Percentiles rank a stretch among this genome's conserved stretches.
Conservation (phyloP, 202 grass and related monocot genomes). For the Hordeum pubiflorum region DNA sequence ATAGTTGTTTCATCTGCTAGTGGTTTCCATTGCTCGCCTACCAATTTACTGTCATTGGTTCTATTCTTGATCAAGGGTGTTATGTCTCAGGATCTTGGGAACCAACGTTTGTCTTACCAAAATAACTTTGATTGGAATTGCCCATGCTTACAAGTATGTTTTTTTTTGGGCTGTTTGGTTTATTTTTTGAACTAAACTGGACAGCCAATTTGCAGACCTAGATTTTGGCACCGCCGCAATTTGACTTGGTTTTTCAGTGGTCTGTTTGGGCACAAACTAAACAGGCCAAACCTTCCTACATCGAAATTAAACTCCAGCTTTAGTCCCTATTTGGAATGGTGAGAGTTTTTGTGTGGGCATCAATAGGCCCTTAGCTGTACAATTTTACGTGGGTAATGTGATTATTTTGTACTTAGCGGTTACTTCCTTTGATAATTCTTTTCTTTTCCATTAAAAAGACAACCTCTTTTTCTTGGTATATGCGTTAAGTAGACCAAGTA, state of each 20-base stretch:
- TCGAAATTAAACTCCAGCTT: not conserved
- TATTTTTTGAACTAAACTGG: not conserved
- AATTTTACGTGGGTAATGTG: slow-evolving; percentile 21
- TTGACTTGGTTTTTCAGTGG: not conserved
- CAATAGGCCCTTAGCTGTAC: not conserved
- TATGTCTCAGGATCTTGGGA: not conserved
- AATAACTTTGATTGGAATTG: not conserved
- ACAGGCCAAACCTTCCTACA: not conserved
- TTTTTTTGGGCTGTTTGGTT: not conserved
- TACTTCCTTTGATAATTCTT: slow-evolving; percentile 32
- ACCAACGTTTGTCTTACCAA: not conserved
- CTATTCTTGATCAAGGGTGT: not conserved
- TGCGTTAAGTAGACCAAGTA: slow-evolving; percentile 29
- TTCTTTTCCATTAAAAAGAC: slow-evolving; percentile 26
- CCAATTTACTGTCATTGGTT: not conserved
- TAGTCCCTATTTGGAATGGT: not conserved
- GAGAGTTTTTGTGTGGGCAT: not conserved
- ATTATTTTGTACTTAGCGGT: slow-evolving; percentile 29
- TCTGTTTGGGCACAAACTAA: not conserved
- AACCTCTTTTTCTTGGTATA: slow-evolving; percentile 30
- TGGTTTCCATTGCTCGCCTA: not conserved
- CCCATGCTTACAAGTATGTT: not conserved
- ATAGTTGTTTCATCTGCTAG: not conserved
- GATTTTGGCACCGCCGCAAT: not conserved
- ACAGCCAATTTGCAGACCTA: not conserved